Evolutionary conservation across 176 grass and related monocot genomes (phyloP), one percentile per base, ranked within the genome.

Genomic region (Bromus sterilis): DNA sequence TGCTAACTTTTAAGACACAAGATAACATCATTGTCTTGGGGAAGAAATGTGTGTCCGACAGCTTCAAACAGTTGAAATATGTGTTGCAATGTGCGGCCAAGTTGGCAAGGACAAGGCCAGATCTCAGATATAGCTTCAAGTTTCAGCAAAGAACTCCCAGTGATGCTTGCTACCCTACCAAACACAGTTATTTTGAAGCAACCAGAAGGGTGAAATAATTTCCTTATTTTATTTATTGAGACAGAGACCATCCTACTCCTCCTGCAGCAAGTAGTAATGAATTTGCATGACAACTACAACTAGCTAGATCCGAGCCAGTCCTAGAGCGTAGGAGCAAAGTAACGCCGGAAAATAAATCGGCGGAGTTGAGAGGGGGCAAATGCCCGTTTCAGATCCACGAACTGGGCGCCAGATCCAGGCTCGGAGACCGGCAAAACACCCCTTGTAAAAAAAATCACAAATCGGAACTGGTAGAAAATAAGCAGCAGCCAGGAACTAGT

Each of bases 51-150:
- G 16, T 74, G 57, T 42, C 77, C 20, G 43, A 31, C 74, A 44
- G 40, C 15, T 34, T 40, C 32, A 64, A 46, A 77, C 67, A 71
- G 71, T 68, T 51, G 30, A 87, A 87, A 82, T 23, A 51, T 39
- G 71, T 77, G 34, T 30, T 25, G 23, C 43, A 80, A 63, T 80
- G 57, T 66, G 73, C 76, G 42, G 43, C 34, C 15, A 80, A 86
- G 26, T 72, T 79, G 31, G n/a, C 65, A 79, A 23, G 15, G 68
- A 80, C 84, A 33, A 12, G 39, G 58, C 39, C 55, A 83, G 73
- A 87, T 87, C 74, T 64, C 24, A 63, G 43, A 67, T 64, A 59
- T 73, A 88, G 26, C 66, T 74, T 56, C 25, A 65, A 53, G 66
- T 29, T 56, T 78, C 56, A 83, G 80, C 56, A 88, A 83, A 88